These are phyloP conservation scores for Craterostigma plantagineum DNA, from an alignment of 257 asterid genomes.

Conservation along the genomic window DNA sequence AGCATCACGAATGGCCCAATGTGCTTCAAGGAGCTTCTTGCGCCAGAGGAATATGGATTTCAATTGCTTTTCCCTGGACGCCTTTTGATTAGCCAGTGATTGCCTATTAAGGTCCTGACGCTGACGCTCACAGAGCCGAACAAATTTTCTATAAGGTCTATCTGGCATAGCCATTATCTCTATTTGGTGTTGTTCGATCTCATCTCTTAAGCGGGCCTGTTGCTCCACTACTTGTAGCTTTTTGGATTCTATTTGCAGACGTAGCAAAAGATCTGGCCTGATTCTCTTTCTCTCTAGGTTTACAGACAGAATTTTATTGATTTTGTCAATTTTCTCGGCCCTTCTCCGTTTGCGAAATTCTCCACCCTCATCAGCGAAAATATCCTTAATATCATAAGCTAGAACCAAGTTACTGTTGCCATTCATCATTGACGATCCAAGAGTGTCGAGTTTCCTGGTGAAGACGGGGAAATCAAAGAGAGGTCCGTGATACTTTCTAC, in stretches of 20 bases:
- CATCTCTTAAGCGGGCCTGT: slow-evolving; percentile 84
- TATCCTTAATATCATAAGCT: slow-evolving; percentile 79
- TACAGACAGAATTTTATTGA: slow-evolving; percentile 66
- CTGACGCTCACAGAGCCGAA: slow-evolving; percentile 90
- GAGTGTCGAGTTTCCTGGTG: slow-evolving; percentile 78
- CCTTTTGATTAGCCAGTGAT: slow-evolving; percentile 72
- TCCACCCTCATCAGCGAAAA: slow-evolving; percentile 65
- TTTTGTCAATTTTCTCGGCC: slow-evolving; percentile 67
- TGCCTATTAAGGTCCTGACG: slow-evolving; percentile 95
- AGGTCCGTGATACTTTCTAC: slow-evolving; percentile 93
- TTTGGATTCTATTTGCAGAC: slow-evolving; percentile 86
- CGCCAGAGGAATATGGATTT: slow-evolving; percentile 95
- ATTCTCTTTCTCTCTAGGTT: slow-evolving; percentile 93
- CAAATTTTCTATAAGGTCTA: slow-evolving; percentile 86
- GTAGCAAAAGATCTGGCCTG: slow-evolving; percentile 73
- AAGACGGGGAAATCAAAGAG: slow-evolving; percentile 90
- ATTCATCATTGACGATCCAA: slow-evolving; percentile 73
- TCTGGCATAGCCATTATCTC: slow-evolving; percentile 99
- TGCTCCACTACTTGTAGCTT: slow-evolving; percentile 82
- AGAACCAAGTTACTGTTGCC: slow-evolving; percentile 48
- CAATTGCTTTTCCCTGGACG: slow-evolving; percentile 79
- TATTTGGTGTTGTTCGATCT: slow-evolving; percentile 85
- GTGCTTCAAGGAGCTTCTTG: slow-evolving; percentile 95
- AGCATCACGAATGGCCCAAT: slow-evolving; percentile 97
- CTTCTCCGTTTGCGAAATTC: slow-evolving; percentile 59